phyloP scores from a whole-genome alignment of 1,284 basidiomycete species.

The Porodaedalea pini region DNA sequence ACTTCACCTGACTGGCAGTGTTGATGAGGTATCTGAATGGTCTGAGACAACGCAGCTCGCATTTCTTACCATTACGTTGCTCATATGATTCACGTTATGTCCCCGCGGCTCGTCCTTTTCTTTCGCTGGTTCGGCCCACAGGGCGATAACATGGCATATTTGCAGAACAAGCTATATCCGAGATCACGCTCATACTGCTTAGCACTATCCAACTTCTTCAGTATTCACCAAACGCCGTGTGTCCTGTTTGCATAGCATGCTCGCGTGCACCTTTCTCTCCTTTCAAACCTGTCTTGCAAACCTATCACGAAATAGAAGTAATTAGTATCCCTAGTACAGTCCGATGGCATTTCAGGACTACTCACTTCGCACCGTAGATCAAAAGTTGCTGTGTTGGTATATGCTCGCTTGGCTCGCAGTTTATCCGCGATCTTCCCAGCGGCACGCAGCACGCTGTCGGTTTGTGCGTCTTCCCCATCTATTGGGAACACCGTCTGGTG shows the following conservation, averaged over 20 bases:
- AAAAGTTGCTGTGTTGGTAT: constrained; percentile 89
- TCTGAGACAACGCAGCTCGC: background rate
- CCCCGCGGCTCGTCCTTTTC: too few species aligned
- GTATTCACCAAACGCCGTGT: constrained; percentile 87
- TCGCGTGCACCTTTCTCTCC: constrained; percentile 89
- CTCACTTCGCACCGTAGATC: constrained; percentile 78
- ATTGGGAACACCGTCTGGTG: constrained; percentile 83
- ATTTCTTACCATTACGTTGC: background rate
- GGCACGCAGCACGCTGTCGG: constrained; percentile 61
- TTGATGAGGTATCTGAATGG: background rate
- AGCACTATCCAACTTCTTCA: constrained; percentile 30
- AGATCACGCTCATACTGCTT: background rate
- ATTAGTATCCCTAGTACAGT: background rate
- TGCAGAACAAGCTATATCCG: background rate
- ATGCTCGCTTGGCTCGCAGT: constrained; percentile 74
- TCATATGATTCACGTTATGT: too few species aligned
- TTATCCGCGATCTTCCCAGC: constrained; percentile 69
- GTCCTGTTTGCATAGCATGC: constrained; percentile 85
- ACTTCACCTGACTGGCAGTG: background rate
- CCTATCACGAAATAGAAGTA: constrained; percentile 34
- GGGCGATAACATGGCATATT: background rate
- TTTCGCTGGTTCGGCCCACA: too few species aligned
- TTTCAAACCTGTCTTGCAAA: constrained; percentile 75
- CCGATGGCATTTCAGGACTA: constrained; percentile 2
- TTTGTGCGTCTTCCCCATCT: constrained; percentile 35